phyloP scores from a whole-genome alignment of 495 filamentous ascomycete genomes.

The Penicillium daleae region DNA sequence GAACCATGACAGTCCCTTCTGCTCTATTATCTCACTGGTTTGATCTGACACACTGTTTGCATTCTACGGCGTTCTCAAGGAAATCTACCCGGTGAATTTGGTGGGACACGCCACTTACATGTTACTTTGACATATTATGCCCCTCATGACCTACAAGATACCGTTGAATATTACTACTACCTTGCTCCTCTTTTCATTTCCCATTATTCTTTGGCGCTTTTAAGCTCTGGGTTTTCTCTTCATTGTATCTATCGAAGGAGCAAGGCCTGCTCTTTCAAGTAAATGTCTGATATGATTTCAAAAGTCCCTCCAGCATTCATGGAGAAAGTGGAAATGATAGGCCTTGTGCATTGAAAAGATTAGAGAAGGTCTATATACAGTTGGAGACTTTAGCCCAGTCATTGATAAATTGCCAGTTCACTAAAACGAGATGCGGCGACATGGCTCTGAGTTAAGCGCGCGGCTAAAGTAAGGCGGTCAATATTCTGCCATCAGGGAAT shows the following conservation, averaged over 20 bases:
- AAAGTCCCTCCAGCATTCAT: background rate
- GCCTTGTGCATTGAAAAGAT: background rate
- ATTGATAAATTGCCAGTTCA: background rate
- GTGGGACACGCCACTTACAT: slow-evolving; percentile 18
- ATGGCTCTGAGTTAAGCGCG: slow-evolving; percentile 28
- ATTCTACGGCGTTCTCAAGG: slow-evolving; percentile 31
- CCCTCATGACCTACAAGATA: slow-evolving; percentile 26
- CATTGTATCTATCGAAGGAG: background rate
- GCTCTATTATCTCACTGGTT: slow-evolving; percentile 1
- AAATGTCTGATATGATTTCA: background rate
- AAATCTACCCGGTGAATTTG: slow-evolving; percentile 15
- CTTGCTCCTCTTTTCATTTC: background rate
- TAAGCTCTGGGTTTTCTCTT: background rate
- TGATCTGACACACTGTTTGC: slow-evolving; percentile 22
- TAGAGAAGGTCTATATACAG: background rate
- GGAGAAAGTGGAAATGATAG: background rate
- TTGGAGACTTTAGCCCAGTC: background rate
- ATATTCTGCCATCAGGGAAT: slow-evolving; percentile 38
- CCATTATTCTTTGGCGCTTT: background rate
- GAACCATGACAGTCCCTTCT: background rate
- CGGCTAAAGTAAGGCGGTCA: slow-evolving; percentile 34
- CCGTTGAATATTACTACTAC: slow-evolving; percentile 15
- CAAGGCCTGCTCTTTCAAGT: background rate
- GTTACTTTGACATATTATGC: slow-evolving; percentile 25
- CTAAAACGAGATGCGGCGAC: background rate